Percentiles rank a stretch among this genome's conserved stretches.
These are phyloP conservation scores for Bidens hawaiensis DNA, from an alignment of 140 eudicot species.

Conservation along the genomic window DNA sequence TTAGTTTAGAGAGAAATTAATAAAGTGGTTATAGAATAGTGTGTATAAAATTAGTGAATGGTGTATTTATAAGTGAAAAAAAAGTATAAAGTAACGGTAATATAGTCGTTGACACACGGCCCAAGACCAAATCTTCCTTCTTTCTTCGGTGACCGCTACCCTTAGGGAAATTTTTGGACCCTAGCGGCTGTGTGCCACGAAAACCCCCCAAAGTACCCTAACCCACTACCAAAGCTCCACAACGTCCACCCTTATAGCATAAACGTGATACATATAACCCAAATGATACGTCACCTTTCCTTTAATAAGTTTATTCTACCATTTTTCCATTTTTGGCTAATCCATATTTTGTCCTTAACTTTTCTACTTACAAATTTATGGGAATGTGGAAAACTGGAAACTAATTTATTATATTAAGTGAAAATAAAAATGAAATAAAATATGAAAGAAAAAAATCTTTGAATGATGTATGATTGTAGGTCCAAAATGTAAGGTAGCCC, in stretches of 20 bases:
- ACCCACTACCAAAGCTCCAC: too few species aligned
- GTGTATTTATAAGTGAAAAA: too few species aligned
- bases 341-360: slow-evolving; percentile 23
- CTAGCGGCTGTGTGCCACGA: too few species aligned
- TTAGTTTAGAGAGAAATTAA: too few species aligned
- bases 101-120: too few species aligned
- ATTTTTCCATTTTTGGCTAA: slow-evolving; percentile 13
- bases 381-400: slow-evolving; percentile 11
- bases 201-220: too few species aligned
- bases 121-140: too few species aligned
- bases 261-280: slow-evolving; percentile 11
- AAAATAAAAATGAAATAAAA: not conserved
- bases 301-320: slow-evolving; percentile 20
- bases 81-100: too few species aligned
- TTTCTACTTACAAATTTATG: slow-evolving; percentile 13
- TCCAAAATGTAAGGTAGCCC: slow-evolving; percentile 37
- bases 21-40: too few species aligned
- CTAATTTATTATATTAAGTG: not conserved
- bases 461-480: slow-evolving; percentile 36
- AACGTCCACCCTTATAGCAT: not conserved
- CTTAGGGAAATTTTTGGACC: too few species aligned
- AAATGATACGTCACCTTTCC: slow-evolving; percentile 5
- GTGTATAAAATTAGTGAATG: too few species aligned
- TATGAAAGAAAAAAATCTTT: slow-evolving; percentile 1
- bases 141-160: too few species aligned